These are phyloP conservation scores for Dendrobium huoshanense DNA, from an alignment of 106 monocot species.

Conservation along the genomic window DNA sequence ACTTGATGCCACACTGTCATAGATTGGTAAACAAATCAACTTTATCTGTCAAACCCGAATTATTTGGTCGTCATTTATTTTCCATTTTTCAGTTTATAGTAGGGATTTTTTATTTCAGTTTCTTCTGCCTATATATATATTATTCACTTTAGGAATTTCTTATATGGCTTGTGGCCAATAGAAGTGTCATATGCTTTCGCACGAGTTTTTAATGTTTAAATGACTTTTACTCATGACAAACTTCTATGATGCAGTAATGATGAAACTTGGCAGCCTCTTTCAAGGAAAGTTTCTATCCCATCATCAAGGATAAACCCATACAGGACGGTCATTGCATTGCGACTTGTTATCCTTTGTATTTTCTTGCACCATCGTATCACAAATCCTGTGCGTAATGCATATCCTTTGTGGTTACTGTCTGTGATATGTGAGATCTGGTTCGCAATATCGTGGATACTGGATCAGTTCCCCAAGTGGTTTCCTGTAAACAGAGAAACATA, in stretches of 20 bases:
- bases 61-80: not conserved
- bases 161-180: not conserved
- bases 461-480: constrained; percentile 78
- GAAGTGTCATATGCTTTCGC: not conserved
- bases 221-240: not conserved
- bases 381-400: constrained; percentile 60
- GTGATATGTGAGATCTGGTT: constrained; percentile 55
- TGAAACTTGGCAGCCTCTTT: constrained; percentile 67
- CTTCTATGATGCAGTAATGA: constrained; percentile 44
- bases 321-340: constrained; percentile 62
- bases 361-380: constrained; percentile 67
- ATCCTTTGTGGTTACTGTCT: constrained; percentile 51
- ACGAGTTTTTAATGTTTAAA: not conserved
- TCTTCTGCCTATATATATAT: not conserved
- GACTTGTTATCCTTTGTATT: constrained; percentile 49
- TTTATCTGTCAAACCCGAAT: not conserved
- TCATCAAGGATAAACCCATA: constrained; percentile 72
- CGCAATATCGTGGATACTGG: constrained; percentile 56
- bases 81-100: not conserved
- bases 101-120: too few relatives aligned
- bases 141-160: not conserved
- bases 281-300: constrained; percentile 63
- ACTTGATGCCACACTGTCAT: not conserved
- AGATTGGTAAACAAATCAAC: not conserved
- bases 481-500: constrained; percentile 68